Evolutionary conservation across 1,284 basidiomycete species (phyloP), one percentile per base, ranked within the genome.

Genomic region (Ceratobasidium sp.): DNA sequence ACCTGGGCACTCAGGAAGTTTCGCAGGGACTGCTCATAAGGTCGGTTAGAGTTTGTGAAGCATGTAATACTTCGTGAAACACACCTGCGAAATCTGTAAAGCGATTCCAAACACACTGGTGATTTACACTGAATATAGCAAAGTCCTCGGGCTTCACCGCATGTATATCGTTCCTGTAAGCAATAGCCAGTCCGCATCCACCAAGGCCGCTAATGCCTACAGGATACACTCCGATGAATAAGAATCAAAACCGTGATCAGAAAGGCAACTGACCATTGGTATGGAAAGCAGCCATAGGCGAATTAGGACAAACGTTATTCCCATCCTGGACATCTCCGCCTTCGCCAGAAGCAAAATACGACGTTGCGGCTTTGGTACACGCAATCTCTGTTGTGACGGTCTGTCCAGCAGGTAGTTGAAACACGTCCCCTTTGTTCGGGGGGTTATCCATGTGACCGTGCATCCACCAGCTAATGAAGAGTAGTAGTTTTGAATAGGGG

Each of bases 161-260:
- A 1, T 83, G 84, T 12, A 86, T 87, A 81, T 94, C 87, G 78
- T 82, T 80, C 82, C 92, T 90, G 86, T 94, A 93, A 7, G 91
- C 89, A 80, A 95, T 94, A 3, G 89, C 91, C 49, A 94, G 85
- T 3, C 87, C 90, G 81, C 92, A 93, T 12, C 93, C 92, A 60
- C 87, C 89, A 71, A 91, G 84, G 80, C 91, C 90, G 77, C 86
- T 83, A 0, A 88, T 78, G 0, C 89, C 72, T 76, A 40, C 9
- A 26, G 2, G 40, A 76, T 63, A 18, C 28, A 53, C 12, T 15
- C 33, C 6, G 3, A 26, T 76, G 18, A 76, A 61, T n/a, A 44
- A 42, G 49, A 20, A 13, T 5, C 10, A 7, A 20, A 1, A 49
- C n/a, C 12, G 39, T 26, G 46, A 18, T 13, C 20, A 20, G 44